phyloP scores from a whole-genome alignment of 805 yeast genomes.

The Metschnikowia gruessii region DNA sequence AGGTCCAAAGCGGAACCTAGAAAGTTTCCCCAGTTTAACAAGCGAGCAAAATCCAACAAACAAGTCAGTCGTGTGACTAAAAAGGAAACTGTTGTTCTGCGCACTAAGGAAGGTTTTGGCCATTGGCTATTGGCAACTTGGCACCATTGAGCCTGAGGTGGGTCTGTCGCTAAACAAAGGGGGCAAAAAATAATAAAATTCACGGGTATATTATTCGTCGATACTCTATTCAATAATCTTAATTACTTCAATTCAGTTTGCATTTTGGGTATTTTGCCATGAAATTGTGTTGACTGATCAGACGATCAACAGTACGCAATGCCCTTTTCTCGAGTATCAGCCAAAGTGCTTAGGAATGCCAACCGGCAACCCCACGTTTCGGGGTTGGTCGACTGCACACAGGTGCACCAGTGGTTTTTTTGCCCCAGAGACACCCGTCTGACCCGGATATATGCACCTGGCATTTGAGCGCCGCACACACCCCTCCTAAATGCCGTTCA shows the following conservation, averaged over 20 bases:
- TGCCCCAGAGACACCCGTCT: constrained; percentile 5
- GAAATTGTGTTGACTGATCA: too few relatives aligned
- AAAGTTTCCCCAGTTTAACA: too few relatives aligned
- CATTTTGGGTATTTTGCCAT: too few relatives aligned
- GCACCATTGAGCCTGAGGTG: too few relatives aligned
- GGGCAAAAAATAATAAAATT: too few relatives aligned
- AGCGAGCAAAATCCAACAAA: background rate
- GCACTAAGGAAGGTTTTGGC: background rate
- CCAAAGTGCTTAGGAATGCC: background rate
- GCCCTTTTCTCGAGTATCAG: background rate
- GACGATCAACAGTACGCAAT: too few relatives aligned
- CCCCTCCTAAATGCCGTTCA: constrained; percentile 11
- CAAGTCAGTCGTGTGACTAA: background rate
- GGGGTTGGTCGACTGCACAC: constrained; percentile 5
- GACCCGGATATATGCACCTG: constrained; percentile 8
- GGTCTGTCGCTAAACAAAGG: too few relatives aligned
- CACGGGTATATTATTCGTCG: too few relatives aligned
- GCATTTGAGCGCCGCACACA: constrained; percentile 7
- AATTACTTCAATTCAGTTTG: too few relatives aligned
- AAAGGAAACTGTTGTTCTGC: constrained; percentile 1
- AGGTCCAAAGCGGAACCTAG: too few relatives aligned
- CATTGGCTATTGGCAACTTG: too few relatives aligned
- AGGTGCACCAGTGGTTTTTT: background rate
- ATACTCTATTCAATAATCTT: too few relatives aligned
- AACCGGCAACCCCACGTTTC: constrained; percentile 13